These are phyloP conservation scores for Geotrichum macrosporum DNA, from an alignment of 1,139 yeast species.

Conservation along the genomic window DNA sequence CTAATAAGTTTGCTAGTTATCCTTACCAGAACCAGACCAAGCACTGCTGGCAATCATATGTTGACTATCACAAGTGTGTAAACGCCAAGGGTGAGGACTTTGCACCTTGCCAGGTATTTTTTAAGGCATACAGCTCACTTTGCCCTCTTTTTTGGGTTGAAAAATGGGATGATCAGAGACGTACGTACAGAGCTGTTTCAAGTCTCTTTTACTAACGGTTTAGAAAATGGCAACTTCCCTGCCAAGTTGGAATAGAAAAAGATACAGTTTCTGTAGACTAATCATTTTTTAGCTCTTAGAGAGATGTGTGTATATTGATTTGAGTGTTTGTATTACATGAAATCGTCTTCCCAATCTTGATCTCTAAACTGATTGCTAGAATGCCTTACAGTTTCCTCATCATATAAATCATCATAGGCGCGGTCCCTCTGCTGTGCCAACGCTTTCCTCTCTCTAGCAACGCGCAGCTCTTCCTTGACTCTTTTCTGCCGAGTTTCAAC, in stretches of 20 bases:
- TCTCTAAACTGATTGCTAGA: slow-evolving; percentile 52
- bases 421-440: slow-evolving; percentile 39
- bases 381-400: slow-evolving; percentile 46
- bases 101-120: slow-evolving; percentile 94
- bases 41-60: slow-evolving; percentile 97
- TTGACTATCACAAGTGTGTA: slow-evolving; percentile 97
- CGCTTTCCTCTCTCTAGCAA: slow-evolving; percentile 34
- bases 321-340: no score
- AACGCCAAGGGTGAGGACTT: slow-evolving; percentile 97
- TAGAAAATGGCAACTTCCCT: slow-evolving; percentile 59
- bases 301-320: no score
- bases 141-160: slow-evolving; percentile 94
- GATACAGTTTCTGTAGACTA: no score
- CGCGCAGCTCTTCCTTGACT: slow-evolving; percentile 29
- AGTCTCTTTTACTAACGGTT: background rate
- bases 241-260: slow-evolving; percentile 46
- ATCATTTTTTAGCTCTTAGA: no score
- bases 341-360: slow-evolving; percentile 67
- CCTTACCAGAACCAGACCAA: slow-evolving; percentile 96
- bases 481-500: slow-evolving; percentile 38
- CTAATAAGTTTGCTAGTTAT: no score
- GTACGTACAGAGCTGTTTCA: slow-evolving; percentile 36
- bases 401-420: slow-evolving; percentile 57
- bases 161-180: slow-evolving; percentile 94
- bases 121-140: slow-evolving; percentile 81